Percentiles rank a stretch among this genome's conserved stretches.
Conservation (phyloP, 345 rosid genomes). For the Alliaria petiolata region DNA sequence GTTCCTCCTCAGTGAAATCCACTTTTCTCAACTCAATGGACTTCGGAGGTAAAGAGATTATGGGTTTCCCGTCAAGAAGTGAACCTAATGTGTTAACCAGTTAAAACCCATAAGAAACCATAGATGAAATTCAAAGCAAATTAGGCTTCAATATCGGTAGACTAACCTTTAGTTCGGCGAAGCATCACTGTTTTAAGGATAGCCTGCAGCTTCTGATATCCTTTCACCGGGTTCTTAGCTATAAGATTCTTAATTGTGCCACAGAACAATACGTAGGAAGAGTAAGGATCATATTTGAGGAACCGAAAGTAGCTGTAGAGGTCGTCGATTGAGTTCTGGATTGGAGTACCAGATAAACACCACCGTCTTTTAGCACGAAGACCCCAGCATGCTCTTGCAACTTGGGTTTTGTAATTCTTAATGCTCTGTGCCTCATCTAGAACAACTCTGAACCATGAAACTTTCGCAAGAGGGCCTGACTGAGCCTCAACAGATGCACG, state of each 20-base stretch:
- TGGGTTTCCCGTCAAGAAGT: slow-evolving; percentile 84
- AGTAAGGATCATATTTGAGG: slow-evolving; percentile 86
- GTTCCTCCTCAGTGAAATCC: slow-evolving; percentile 80
- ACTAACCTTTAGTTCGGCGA: slow-evolving; percentile 94
- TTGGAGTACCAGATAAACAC: slow-evolving; percentile 99
- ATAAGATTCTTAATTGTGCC: slow-evolving; percentile 63
- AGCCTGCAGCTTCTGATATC: slow-evolving; percentile 82
- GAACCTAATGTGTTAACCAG: slow-evolving; percentile 45
- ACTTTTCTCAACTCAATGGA: slow-evolving; percentile 67
- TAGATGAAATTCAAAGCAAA: too few species aligned
- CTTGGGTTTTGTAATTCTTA: slow-evolving; percentile 93
- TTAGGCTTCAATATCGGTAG: too few species aligned
- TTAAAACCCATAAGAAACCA: slow-evolving; percentile 19
- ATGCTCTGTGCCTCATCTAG: slow-evolving; percentile 98
- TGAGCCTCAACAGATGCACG: slow-evolving; percentile 41
- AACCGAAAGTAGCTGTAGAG: slow-evolving; percentile 97
- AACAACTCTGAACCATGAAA: slow-evolving; percentile 92
- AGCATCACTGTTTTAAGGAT: slow-evolving; percentile 89
- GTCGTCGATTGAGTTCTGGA: slow-evolving; percentile 96
- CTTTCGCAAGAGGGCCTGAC: slow-evolving; percentile 88
- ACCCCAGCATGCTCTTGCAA: slow-evolving; percentile 98
- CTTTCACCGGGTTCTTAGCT: slow-evolving; percentile 51
- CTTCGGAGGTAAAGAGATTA: slow-evolving; percentile 80
- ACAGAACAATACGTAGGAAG: slow-evolving; percentile 59
- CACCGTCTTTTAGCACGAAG: slow-evolving; percentile 98